Conservation (phyloP, 2,329 filamentous ascomycete genomes). For the Phaeosphaeriaceae sp. region DNA sequence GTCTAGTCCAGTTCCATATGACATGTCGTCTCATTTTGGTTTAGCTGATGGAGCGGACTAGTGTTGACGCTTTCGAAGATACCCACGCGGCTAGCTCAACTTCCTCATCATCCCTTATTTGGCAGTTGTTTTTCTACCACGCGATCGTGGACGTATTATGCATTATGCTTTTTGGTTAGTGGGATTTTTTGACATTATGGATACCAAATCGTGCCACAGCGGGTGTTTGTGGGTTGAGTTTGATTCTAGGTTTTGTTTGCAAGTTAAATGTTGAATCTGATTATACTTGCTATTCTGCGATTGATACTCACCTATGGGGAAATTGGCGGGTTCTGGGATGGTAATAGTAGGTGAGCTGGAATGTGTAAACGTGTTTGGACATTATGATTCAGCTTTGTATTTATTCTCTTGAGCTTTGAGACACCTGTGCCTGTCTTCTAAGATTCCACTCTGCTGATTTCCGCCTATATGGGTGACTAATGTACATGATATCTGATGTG, state of each 20-base stretch:
- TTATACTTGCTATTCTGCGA: neutral
- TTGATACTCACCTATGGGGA: neutral
- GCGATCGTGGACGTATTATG: constrained; percentile 17
- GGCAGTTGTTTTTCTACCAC: constrained; percentile 9
- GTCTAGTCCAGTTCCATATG: constrained; percentile 20
- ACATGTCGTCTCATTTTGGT: constrained; percentile 18
- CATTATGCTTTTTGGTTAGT: constrained; percentile 18
- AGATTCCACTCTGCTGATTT: too few species aligned
- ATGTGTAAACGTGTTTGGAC: neutral
- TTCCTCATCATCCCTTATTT: constrained; percentile 16
- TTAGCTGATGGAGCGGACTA: constrained; percentile 29
- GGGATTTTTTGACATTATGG: constrained; percentile 15
- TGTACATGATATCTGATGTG: neutral
- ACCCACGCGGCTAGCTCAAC: constrained; percentile 36
- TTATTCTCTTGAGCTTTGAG: neutral
- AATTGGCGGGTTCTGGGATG: neutral
- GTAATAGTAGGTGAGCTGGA: neutral
- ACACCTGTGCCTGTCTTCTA: too few species aligned
- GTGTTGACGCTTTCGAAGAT: constrained; percentile 38
- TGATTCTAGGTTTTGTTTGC: neutral
- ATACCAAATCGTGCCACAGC: constrained; percentile 36
- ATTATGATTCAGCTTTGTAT: neutral
- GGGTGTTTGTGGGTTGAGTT: constrained; percentile 21
- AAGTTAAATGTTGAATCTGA: neutral
- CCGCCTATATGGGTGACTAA: too few species aligned